Conservation (phyloP, 306 rosid species). For the Lagenaria siceraria region DNA sequence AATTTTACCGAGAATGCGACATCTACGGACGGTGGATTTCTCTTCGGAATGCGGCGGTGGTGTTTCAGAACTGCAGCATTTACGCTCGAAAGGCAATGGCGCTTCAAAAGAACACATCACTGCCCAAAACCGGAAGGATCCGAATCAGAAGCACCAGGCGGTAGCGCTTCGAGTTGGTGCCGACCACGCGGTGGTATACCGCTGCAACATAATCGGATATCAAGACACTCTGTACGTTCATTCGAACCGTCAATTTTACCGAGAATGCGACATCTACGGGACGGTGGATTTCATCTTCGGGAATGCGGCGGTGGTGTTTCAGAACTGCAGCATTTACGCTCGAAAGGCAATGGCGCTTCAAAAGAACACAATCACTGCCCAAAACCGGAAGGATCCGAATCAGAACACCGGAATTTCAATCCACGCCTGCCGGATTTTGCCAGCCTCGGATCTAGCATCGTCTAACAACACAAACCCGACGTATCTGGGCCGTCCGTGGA, state of each 20-base stretch:
- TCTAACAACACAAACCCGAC: conserved; percentile 37
- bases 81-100: conserved; percentile 73
- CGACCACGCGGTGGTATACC: conserved; percentile 79
- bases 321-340: conserved; percentile 56
- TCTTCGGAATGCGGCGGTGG: conserved; percentile 96
- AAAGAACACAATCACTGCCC: conserved; percentile 82
- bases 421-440: conserved; percentile 52
- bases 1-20: conserved; percentile 68
- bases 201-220: conserved; percentile 59
- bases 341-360: conserved; percentile 71
- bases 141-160: conserved; percentile 95
- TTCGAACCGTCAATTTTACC: conserved; percentile 78
- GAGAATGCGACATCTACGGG: conserved; percentile 72
- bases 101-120: conserved; percentile 70
- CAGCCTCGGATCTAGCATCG: conserved; percentile 41
- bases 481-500: conserved; percentile 93
- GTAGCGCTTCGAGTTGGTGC: conserved; percentile 91
- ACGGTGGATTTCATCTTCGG: conserved; percentile 89
- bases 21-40: conserved; percentile 74
- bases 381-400: conserved; percentile 87
- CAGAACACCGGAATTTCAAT: conserved; percentile 94
- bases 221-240: conserved; percentile 86
- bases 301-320: conserved; percentile 90
- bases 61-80: conserved; percentile 67
- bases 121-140: conserved; percentile 92